Conservation (phyloP, 2,329 filamentous ascomycete species). For the Endoconidiophora laricicola region DNA sequence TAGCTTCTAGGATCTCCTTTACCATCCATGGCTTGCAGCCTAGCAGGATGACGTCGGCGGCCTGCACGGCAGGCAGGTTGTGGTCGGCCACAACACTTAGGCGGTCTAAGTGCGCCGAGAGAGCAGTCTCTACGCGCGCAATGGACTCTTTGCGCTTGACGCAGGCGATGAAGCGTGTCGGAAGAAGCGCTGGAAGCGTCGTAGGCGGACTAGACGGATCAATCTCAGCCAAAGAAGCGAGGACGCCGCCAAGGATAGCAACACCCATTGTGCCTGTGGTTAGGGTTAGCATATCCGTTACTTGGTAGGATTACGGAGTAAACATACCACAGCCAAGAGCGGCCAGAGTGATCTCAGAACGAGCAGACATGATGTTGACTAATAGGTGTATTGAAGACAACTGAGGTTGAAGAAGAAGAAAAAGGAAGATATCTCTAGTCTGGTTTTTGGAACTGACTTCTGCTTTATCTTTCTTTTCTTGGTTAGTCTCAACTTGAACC, state of each 20-base stretch:
- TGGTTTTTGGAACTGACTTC: background rate
- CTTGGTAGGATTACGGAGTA: background rate
- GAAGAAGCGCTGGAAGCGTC: conserved; percentile 35
- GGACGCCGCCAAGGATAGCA: conserved; percentile 66
- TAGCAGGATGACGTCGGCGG: conserved; percentile 59
- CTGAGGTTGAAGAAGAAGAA: background rate
- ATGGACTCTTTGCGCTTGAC: conserved; percentile 55
- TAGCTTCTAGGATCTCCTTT: conserved; percentile 45
- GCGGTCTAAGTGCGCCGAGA: conserved; percentile 43
- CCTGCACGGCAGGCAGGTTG: conserved; percentile 49
- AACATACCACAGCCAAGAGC: conserved; percentile 59
- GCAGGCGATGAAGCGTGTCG: conserved; percentile 65
- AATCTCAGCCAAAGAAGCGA: conserved; percentile 47
- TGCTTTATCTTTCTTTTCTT: too few relatives aligned
- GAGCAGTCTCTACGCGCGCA: conserved; percentile 47
- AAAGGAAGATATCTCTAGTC: background rate
- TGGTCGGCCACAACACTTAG: conserved; percentile 54
- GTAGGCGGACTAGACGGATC: conserved; percentile 28
- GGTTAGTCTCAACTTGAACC: background rate
- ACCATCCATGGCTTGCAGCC: conserved; percentile 70
- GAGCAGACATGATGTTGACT: conserved; percentile 1
- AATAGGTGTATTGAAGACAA: background rate
- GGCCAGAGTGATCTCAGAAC: conserved; percentile 48
- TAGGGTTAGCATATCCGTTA: conserved; percentile 7
- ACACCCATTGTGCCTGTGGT: conserved; percentile 63